A percentile compares a stretch with the other conserved stretches of the same genome.
phyloP scores from a whole-genome alignment of 1,284 basidiomycete species.

The Puccinia brachypodii region DNA sequence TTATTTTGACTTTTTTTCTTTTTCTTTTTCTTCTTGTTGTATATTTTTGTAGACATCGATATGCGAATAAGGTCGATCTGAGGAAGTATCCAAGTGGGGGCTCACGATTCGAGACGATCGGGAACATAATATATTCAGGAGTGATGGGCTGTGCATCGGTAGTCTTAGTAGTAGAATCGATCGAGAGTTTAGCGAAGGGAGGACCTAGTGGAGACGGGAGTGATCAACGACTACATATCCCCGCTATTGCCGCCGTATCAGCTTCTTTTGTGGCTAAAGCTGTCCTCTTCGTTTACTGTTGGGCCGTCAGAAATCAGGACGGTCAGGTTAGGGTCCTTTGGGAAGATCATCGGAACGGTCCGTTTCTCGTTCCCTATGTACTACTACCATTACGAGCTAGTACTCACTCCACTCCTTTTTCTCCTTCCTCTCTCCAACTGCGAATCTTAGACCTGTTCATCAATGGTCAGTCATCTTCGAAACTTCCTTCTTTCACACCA shows the following conservation, averaged over 20 bases:
- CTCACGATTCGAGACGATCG: conserved; percentile 79
- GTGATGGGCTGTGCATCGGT: conserved; percentile 44
- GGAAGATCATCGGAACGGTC: conserved; percentile 71
- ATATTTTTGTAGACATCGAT: conserved; percentile 6
- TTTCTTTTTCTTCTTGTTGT: background rate
- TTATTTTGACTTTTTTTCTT: background rate
- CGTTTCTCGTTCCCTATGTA: background rate
- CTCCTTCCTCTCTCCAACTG: background rate
- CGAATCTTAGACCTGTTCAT: conserved; percentile 34
- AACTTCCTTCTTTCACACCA: background rate
- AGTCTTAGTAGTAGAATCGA: conserved; percentile 36
- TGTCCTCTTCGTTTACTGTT: conserved; percentile 81
- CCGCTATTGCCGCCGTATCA: conserved; percentile 34
- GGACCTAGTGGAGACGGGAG: background rate
- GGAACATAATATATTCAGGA: conserved; percentile 35
- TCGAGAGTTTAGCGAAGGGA: background rate
- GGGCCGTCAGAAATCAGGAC: conserved; percentile 71
- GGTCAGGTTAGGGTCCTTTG: conserved; percentile 90
- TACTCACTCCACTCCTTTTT: background rate
- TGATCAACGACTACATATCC: background rate
- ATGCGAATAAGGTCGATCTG: conserved; percentile 32
- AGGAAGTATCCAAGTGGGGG: conserved; percentile 86
- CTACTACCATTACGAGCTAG: background rate
- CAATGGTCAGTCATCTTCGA: conserved; percentile 23
- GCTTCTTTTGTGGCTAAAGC: conserved; percentile 66